Percentiles rank a stretch among this genome's conserved stretches.
Evolutionary conservation across 1,284 basidiomycete species (phyloP).

Genomic region (Irpex sp.): DNA sequence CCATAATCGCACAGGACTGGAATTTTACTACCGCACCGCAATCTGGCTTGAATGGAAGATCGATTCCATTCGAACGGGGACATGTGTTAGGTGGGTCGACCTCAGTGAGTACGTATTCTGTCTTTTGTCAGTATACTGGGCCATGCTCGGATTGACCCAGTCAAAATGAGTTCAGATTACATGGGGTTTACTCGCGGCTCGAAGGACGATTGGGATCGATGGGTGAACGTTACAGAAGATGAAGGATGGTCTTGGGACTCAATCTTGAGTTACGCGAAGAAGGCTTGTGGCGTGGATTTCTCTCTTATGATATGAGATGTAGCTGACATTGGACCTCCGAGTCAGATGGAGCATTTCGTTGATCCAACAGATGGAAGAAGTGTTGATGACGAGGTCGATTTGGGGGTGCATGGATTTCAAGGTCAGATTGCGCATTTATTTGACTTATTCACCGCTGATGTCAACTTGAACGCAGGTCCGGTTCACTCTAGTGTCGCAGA

Average conservation of each 20-base stretch:
- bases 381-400: conserved; percentile 27
- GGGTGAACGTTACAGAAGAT: background rate
- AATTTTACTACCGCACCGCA: conserved; percentile 16
- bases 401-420: conserved; percentile 26
- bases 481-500: conserved; percentile 30
- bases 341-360: conserved; percentile 27
- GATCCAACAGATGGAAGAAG: conserved; percentile 28
- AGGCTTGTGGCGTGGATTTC: background rate
- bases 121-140: no score
- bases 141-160: no score
- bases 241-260: conserved; percentile 1
- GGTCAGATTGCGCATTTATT: background rate
- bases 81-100: conserved; percentile 14
- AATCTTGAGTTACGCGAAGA: background rate
- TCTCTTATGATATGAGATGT: background rate
- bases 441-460: no score
- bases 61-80: conserved; percentile 5
- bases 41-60: background rate
- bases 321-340: no score
- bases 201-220: background rate
- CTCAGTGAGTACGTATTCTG: conserved; percentile 9
- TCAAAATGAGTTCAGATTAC: background rate
- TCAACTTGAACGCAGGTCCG: conserved; percentile 17
- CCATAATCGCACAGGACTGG: conserved; percentile 3
- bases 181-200: conserved; percentile 1